Evolutionary conservation across 2,329 filamentous ascomycete species (phyloP), one percentile per base, ranked within the genome.

Genomic region (Ceratocystis eucalypticola): DNA sequence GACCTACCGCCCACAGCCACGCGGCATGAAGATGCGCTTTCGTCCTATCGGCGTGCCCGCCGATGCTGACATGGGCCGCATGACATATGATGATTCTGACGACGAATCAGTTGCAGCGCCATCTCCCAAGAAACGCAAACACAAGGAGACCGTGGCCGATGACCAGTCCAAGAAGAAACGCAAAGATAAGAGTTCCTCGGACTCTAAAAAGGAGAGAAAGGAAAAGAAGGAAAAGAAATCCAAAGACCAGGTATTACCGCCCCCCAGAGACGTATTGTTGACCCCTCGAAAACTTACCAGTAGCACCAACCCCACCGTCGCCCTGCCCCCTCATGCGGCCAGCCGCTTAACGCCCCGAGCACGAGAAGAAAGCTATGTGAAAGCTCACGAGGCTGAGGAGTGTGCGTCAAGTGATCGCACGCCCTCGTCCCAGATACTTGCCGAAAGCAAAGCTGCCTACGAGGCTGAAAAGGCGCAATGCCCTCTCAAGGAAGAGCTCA

Each of bases 21-120:
- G 82, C 71, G 86, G 84, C 5, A 76, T 92, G 65, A 84, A 81
- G 71, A 82, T 85, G 74, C 83, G 88, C 44, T 91, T 83, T 74
- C 80, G 81, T 65, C 88, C 88, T 0, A 82, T 87, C 57, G 88
- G 88, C 33, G 78, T 83, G 55, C 20, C 57, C 46, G 65, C 61
- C 15, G 87, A 91, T 71, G 80, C 41, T n/a, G 65, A 68, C 17
- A 68, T 68, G 67, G 67, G 67, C 15, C 62, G 62, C 46, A 59
- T 68, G 37, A 62, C 46, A 50, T 65, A 65, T 30, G 67, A 66
- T 33, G 66, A 65, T 50, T 66, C 67, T 1, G 67, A 68, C 20
- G 67, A 66, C 20, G 67, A 66, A 41, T n/a, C 62, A 6, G 44
- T 37, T 6, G 62, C 63, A 6, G 30, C 45, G 5, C 62, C 67